A percentile compares a stretch with the other conserved stretches of the same genome.
phyloP scores from a whole-genome alignment of 116 monocot species.

The Posidonia oceanica region DNA sequence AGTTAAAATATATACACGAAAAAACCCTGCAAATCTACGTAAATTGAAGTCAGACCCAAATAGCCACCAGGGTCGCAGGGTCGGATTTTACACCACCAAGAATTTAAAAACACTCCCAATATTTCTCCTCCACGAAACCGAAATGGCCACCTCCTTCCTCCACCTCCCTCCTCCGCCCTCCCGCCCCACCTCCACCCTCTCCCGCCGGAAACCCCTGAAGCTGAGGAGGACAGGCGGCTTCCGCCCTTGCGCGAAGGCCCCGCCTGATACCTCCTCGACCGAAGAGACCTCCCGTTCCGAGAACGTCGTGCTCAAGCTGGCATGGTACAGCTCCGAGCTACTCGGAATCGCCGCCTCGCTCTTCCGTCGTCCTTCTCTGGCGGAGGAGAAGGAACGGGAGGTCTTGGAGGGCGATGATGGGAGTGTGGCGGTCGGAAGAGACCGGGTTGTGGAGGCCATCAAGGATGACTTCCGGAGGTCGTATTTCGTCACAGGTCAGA shows the following conservation, averaged over 20 bases:
- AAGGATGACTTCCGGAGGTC: slow-evolving; percentile 73
- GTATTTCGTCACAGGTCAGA: slow-evolving; percentile 87
- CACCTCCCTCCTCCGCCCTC: neutral
- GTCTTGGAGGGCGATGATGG: neutral
- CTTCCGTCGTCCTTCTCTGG: slow-evolving; percentile 24
- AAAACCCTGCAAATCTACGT: too few relatives aligned
- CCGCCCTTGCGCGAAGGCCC: neutral
- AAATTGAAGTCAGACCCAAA: too few relatives aligned
- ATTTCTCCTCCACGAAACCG: neutral
- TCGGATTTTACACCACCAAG: too few relatives aligned
- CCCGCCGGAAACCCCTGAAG: neutral
- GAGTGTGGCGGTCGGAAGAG: slow-evolving; percentile 17
- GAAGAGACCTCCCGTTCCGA: slow-evolving; percentile 30
- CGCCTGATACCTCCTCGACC: neutral
- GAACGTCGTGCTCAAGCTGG: slow-evolving; percentile 57
- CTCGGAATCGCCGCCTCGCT: slow-evolving; percentile 73
- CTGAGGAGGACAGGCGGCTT: neutral
- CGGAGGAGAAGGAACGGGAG: neutral
- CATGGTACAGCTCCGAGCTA: slow-evolving; percentile 92
- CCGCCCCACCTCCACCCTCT: neutral
- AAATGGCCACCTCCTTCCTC: neutral
- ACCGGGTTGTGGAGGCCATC: slow-evolving; percentile 51
- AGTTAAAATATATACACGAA: too few relatives aligned
- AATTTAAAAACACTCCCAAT: too few relatives aligned
- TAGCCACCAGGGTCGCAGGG: too few relatives aligned